A percentile compares a stretch with the other conserved stretches of the same genome.
Evolutionary conservation across 306 rosid genomes (phyloP).

Genomic region (Malus asiatica): DNA sequence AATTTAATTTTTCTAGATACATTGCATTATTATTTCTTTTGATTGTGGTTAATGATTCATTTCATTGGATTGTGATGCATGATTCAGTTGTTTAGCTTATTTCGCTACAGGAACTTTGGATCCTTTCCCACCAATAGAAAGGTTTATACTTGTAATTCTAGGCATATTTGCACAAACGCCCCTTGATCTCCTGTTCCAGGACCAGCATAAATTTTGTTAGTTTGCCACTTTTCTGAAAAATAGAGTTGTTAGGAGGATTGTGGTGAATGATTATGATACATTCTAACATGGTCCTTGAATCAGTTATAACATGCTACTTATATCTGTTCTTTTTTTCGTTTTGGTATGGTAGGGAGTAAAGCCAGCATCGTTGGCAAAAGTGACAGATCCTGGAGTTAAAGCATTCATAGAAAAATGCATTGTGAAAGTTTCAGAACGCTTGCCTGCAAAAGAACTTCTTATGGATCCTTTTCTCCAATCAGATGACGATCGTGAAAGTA

Average conservation of each 20-base stretch:
- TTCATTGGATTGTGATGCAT: background rate
- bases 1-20: background rate
- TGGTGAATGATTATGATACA: background rate
- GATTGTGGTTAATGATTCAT: background rate
- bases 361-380: constrained; percentile 87
- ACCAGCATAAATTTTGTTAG: background rate
- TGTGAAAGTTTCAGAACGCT: constrained; percentile 62
- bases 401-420: constrained; percentile 85
- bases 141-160: background rate
- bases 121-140: background rate
- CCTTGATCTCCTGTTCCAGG: background rate
- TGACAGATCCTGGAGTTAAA: constrained; percentile 52
- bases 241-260: background rate
- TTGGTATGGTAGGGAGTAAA: constrained; percentile 57
- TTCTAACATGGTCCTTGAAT: constrained; percentile 1
- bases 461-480: constrained; percentile 76
- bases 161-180: background rate
- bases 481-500: constrained; percentile 43
- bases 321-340: constrained; percentile 7
- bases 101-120: background rate
- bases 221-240: background rate
- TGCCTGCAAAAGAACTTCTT: constrained; percentile 80
- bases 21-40: background rate
- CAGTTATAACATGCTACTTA: too few species aligned
- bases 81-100: background rate